Evolutionary conservation across 345 rosid species (phyloP).

Genomic region (Noccaea bulbosa): DNA sequence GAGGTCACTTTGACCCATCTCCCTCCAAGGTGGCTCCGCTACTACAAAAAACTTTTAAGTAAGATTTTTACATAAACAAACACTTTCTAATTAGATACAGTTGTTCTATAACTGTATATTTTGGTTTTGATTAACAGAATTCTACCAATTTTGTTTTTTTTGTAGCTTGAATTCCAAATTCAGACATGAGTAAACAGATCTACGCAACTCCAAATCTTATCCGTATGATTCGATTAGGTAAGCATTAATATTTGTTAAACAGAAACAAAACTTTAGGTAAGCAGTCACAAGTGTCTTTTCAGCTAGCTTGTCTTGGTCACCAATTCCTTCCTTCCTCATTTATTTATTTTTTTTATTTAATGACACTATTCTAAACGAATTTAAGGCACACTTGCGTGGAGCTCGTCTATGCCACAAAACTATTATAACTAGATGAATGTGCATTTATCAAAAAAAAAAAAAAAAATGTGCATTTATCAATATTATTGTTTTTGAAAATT

Average conservation of each 20-base stretch:
- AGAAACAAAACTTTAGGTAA: constrained; percentile 10
- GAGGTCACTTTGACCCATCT: no score
- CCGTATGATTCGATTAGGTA: constrained; percentile 1
- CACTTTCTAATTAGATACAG: neutral
- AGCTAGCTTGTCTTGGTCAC: neutral
- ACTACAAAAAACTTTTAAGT: no score
- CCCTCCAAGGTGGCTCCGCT: no score
- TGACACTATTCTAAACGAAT: neutral
- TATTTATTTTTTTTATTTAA: neutral
- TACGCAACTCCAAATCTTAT: constrained; percentile 1
- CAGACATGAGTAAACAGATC: neutral
- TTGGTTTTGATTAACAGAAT: neutral
- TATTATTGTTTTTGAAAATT: no score
- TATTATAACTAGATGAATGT: neutral
- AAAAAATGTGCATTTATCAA: no score
- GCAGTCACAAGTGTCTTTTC: constrained; percentile 1
- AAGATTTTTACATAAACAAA: no score
- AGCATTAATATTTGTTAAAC: neutral
- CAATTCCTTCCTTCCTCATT: neutral
- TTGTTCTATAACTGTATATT: neutral
- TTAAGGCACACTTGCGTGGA: neutral
- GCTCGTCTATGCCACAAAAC: neutral
- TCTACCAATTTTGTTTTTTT: constrained; percentile 3
- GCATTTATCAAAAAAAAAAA: no score
- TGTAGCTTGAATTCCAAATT: constrained; percentile 3